Percentiles rank a stretch among this genome's conserved stretches.
Evolutionary conservation across 805 yeast species (phyloP).

Genomic region (Nakazawaea holstii): DNA sequence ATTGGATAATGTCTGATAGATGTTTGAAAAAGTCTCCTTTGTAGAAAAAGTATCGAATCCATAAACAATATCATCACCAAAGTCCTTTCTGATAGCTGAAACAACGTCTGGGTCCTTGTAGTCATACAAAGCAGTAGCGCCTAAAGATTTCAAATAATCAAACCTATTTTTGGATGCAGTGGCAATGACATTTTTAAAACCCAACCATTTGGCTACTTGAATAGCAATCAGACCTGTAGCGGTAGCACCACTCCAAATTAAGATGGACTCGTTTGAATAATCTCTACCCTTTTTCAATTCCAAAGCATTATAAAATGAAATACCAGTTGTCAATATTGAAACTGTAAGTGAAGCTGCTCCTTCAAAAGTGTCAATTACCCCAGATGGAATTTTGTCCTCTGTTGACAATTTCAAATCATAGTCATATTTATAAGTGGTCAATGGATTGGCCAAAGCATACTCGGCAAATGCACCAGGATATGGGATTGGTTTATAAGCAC

Average conservation of each 20-base stretch:
- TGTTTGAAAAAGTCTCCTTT: constrained; percentile 15
- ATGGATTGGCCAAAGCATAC: constrained; percentile 27
- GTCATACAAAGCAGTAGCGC: constrained; percentile 31
- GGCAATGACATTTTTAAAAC: constrained; percentile 27
- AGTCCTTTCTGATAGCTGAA: constrained; percentile 22
- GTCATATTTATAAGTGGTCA: neutral
- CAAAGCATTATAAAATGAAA: constrained; percentile 44
- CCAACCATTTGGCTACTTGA: constrained; percentile 49
- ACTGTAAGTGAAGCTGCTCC: constrained; percentile 59
- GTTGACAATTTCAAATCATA: neutral
- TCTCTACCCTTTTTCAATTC: constrained; percentile 13
- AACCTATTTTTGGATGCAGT: constrained; percentile 21
- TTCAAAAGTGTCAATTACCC: constrained; percentile 46
- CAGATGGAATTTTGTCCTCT: constrained; percentile 22
- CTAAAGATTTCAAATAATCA: constrained; percentile 19
- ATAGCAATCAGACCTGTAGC: constrained; percentile 52
- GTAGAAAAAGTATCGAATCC: constrained; percentile 28
- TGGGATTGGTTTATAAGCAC: constrained; percentile 35
- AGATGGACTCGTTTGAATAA: constrained; percentile 31
- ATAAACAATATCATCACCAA: constrained; percentile 22
- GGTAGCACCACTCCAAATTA: constrained; percentile 65
- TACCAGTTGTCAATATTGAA: constrained; percentile 44
- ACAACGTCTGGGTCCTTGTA: constrained; percentile 25
- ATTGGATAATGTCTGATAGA: constrained; percentile 31
- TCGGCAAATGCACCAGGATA: constrained; percentile 57